Evolutionary conservation across 371 early-diverging fungal species (phyloP), one percentile per base, ranked within the genome.

Genomic region (Circinella umbellata): DNA sequence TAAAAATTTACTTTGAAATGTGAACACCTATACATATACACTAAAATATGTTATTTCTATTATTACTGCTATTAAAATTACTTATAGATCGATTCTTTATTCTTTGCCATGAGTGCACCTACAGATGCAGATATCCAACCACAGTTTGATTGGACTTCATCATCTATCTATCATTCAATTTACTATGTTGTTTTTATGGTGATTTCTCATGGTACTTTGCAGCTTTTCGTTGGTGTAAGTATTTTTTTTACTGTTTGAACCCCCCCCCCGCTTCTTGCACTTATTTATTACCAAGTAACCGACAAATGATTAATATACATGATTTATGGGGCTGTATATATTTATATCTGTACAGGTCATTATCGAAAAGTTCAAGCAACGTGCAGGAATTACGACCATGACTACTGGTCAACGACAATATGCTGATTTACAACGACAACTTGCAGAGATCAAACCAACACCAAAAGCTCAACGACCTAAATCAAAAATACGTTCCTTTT

Each of bases 181-280:
- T 88, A 80, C 61, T 88, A 86, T 62, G 72, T 88, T 13, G 67
- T 81, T 1, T 87, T 88, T 59, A 88, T 88, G 89, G 75, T 88
- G 38, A 73, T 87, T 39, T 87, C 87, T 1, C 87, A 87, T 48
- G 83, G 87, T 15, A 85, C 86, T 5, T 80, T 88, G 10, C 89
- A 88, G 61, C 75, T 88, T 8, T 88, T 88, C 67, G 85, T 88
- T 46, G 89, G 89, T 53, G 89, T 81, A 81, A 73, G 82, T 78
- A 37, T 7, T 8, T 1, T 53, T n/a, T 13, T 51, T n/a, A 13
- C 6, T 13, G 15, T 17, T 51, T 13, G 35, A 13, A 13, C n/a
- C n/a, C n/a, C n/a, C n/a, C 62, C 38, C 27, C 57, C 57, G 10
- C 4, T 55, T 55, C 57, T 10, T 11, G 4, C n/a, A 54, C 3